Conservation (phyloP, 305 asterid genomes). For the Nicotiana rustica region DNA sequence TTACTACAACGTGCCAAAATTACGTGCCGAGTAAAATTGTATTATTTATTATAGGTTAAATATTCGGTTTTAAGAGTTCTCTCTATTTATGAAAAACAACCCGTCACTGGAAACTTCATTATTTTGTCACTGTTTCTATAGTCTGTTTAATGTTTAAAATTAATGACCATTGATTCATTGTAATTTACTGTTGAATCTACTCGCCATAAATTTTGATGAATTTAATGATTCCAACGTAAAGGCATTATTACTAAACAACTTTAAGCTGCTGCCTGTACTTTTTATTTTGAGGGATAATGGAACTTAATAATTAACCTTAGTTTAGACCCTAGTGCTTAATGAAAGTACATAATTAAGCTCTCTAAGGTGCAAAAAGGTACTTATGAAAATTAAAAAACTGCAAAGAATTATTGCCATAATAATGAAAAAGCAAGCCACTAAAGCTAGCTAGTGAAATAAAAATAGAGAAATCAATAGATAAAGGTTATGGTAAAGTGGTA, state of each 20-base stretch:
- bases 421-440: background rate
- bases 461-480: no score
- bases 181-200: background rate
- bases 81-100: background rate
- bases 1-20: no score
- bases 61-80: background rate
- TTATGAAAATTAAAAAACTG: background rate
- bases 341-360: background rate
- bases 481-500: no score
- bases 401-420: background rate
- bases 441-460: background rate
- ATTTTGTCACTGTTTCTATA: background rate
- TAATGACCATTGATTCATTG: background rate
- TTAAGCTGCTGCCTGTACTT: background rate
- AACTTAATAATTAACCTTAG: background rate
- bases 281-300: background rate
- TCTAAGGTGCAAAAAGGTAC: background rate
- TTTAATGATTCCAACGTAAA: background rate
- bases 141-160: background rate
- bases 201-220: background rate
- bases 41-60: no score
- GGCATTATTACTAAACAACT: background rate
- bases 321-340: background rate
- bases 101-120: background rate
- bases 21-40: no score